Evolutionary conservation across 2,329 filamentous ascomycete species (phyloP), one percentile per base, ranked within the genome.

Genomic region (Magnaporthiopsis rhizophila): DNA sequence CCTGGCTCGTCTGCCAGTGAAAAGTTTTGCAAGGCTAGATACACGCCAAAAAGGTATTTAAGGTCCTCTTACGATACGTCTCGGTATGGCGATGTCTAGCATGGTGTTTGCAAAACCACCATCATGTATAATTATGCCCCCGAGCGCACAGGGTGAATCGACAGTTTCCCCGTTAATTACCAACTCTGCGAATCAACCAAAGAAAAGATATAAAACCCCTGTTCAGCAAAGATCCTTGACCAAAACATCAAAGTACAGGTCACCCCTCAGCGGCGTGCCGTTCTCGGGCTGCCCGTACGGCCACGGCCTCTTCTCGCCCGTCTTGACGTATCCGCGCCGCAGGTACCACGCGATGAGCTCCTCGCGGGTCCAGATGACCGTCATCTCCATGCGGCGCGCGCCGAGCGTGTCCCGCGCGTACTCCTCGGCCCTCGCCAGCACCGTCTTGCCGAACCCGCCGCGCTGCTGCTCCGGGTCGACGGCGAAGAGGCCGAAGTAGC

Each of bases 401-500:
- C 74, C 74, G 71, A 76, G 77, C 60, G 67, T 67, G 59, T 69
- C 64, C 36, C 68, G 70, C 0, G 74, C 76, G 66, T 75, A 74
- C 13, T 65, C 67, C 70, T 83, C 81, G 0, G 79, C 80, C 53
- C 73, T 69, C 1, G 68, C 71, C 21, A 83, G 72, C 21, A 81
- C 75, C 63, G 69, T 70, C 62, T 74, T 69, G 0, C 81, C 81
- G 59, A 83, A 69, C 0, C 81, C 80, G 18, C 77, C 76, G 5
- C 74, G 76, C 70, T 82, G 80, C 34, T 72, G 67, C 5, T 64
- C 64, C 2, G 78, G 77, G 53, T 79, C 75, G 0, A 83, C 80
- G 57, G 80, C 80, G 26, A 83, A 80, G 50, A 82, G 74, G 62
- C 79, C 79, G 62, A 83, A 80, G 70, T 81, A 79, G 24, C 74